These are phyloP conservation scores for Blastobotrys chiropterorum DNA, from an alignment of 805 yeast species.

Conservation along the genomic window DNA sequence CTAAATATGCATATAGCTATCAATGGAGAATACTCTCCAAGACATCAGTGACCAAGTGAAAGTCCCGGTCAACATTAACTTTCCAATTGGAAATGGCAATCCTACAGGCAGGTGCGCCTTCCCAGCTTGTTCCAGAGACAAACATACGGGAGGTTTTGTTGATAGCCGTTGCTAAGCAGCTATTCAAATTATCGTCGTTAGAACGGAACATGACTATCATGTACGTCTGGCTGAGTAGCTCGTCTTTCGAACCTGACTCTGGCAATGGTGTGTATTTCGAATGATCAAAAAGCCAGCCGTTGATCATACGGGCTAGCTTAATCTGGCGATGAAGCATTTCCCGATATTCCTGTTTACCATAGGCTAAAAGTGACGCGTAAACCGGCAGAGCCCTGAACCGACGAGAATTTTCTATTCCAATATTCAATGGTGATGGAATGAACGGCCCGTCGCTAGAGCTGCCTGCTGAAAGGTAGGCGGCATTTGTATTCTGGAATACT, in stretches of 20 bases:
- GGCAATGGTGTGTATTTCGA: slow-evolving; percentile 17
- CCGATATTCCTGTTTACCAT: slow-evolving; percentile 18
- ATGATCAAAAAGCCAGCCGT: slow-evolving; percentile 11
- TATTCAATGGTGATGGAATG: slow-evolving; percentile 14
- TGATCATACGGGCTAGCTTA: slow-evolving; percentile 10
- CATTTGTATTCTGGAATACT: slow-evolving; percentile 20
- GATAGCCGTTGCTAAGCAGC: slow-evolving; percentile 10
- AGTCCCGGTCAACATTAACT: slow-evolving; percentile 4
- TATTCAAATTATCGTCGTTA: slow-evolving; percentile 8
- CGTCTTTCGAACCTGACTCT: neutral
- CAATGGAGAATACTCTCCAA: too few relatives aligned
- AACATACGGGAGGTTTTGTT: slow-evolving; percentile 15
- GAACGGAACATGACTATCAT: slow-evolving; percentile 21
- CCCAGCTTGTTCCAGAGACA: slow-evolving; percentile 19
- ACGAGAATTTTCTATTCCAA: slow-evolving; percentile 21
- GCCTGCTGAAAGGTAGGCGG: slow-evolving; percentile 16
- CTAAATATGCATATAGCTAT: too few relatives aligned
- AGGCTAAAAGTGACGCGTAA: slow-evolving; percentile 18
- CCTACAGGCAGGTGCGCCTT: slow-evolving; percentile 19
- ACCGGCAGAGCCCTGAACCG: slow-evolving; percentile 22
- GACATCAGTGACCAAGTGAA: slow-evolving; percentile 5
- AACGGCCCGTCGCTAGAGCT: neutral
- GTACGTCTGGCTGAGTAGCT: slow-evolving; percentile 2
- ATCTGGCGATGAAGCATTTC: slow-evolving; percentile 15
- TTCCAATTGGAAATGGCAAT: slow-evolving; percentile 22